A percentile compares a stretch with the other conserved stretches of the same genome.
Evolutionary conservation across 2,329 filamentous ascomycete species (phyloP).

Genomic region (Ascosphaera acerosa): DNA sequence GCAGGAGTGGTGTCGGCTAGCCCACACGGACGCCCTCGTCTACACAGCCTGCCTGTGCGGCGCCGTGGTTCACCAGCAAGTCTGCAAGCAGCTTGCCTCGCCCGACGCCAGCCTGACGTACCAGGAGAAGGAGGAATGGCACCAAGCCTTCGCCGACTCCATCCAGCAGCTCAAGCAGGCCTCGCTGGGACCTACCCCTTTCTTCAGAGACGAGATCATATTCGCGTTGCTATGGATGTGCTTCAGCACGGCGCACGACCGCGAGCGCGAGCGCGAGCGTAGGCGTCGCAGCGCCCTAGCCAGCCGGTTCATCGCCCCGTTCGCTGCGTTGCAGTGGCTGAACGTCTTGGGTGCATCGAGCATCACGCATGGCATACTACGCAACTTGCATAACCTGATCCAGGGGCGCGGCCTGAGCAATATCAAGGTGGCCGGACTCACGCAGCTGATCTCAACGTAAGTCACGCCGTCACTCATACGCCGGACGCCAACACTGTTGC

Average conservation of each 20-base stretch:
- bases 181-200: constrained; percentile 6
- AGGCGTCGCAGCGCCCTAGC: no score
- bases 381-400: constrained; percentile 10
- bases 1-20: neutral
- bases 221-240: constrained; percentile 9
- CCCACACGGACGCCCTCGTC: neutral
- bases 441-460: constrained; percentile 16
- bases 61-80: constrained; percentile 6
- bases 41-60: constrained; percentile 7
- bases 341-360: constrained; percentile 9
- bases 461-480: constrained; percentile 5
- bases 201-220: constrained; percentile 9
- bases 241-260: constrained; percentile 9
- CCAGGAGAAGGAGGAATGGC: no score
- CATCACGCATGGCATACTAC: constrained; percentile 8
- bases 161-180: constrained; percentile 9
- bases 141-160: no score
- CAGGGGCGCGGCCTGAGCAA: constrained; percentile 13
- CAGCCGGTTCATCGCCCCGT: constrained; percentile 7
- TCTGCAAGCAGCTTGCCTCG: constrained; percentile 5
- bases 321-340: constrained; percentile 9
- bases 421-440: constrained; percentile 14
- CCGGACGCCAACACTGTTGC: no score
- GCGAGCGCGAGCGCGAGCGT: constrained; percentile 5
- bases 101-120: constrained; percentile 4